Evolutionary conservation across 805 yeast genomes (phyloP), one percentile per base, ranked within the genome.

Genomic region (Sugiyamaella mastotermitis): DNA sequence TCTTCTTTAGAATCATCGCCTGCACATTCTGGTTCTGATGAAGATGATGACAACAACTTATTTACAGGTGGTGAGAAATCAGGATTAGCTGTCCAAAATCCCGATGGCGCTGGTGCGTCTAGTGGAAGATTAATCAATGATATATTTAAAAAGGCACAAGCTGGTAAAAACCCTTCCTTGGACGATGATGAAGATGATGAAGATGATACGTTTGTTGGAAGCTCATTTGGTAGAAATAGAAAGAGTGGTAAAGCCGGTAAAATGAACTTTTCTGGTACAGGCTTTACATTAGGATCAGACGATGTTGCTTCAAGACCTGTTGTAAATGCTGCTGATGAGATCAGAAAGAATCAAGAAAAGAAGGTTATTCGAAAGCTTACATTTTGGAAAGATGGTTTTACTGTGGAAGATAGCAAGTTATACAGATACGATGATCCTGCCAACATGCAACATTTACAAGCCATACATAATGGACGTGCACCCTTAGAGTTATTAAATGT

Each of bases 301-400:
- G 52, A 47, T 19, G 50, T 42, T 15, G 55, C 51, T 15, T 46
- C 52, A 6, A 21, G 45, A 28, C 36, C 22, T 36, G 48, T 40
- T 34, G 35, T 21, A 5, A 22, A 31, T 18, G 50, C 52, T 1
- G 37, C 46, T 5, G 43, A 52, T 8, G 51, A 25, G 9, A 27
- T 36, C 8, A 15, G 21, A 11, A 56, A 19, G 47, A 49, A 23
- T 56, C 50, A 27, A 24, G 30, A 52, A 3, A 67, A 63, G 27
- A 78, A 76, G 42, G 95, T 81, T 4, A 70, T 72, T 13, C 73
- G 97, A 54, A 83, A 83, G 30, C 81, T 92, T 45, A 85, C 94
- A 0, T 90, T 92, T 58, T 92, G 98, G 98, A 81, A 78, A 50
- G 90, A 92, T 53, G 98, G 98, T 1, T 92, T 92, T 62, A 85